Evolutionary conservation across 2,329 filamentous ascomycete species (phyloP).

Genomic region (Ustulina deusta): DNA sequence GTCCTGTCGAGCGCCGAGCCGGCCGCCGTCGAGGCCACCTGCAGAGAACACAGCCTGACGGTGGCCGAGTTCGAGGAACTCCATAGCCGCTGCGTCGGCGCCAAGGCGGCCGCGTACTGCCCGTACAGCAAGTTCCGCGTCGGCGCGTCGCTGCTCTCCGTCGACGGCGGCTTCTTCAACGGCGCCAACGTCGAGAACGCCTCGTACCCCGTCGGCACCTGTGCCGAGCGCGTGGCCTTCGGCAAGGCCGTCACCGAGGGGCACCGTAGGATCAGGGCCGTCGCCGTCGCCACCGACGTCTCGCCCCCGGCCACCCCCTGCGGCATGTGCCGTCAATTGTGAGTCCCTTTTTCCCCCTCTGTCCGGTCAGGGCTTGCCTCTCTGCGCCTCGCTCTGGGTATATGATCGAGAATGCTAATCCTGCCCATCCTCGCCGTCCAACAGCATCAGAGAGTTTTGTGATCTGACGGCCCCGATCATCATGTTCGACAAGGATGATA

Average conservation of each 20-base stretch:
- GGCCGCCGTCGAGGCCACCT: conserved; percentile 50
- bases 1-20: conserved; percentile 47
- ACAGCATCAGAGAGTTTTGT: conserved; percentile 81
- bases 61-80: conserved; percentile 73
- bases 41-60: conserved; percentile 64
- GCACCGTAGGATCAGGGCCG: conserved; percentile 73
- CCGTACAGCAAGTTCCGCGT: conserved; percentile 94
- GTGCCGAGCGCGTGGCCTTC: conserved; percentile 92
- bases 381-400: neutral
- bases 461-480: conserved; percentile 78
- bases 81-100: conserved; percentile 71
- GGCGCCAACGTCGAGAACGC: conserved; percentile 97
- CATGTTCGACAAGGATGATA: conserved; percentile 89
- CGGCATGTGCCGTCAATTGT: conserved; percentile 97
- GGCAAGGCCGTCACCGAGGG: conserved; percentile 78
- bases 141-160: conserved; percentile 78
- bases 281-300: conserved; percentile 88
- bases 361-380: neutral
- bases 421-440: neutral
- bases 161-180: conserved; percentile 66
- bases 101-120: conserved; percentile 87
- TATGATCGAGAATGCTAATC: conserved; percentile 29
- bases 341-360: conserved; percentile 51
- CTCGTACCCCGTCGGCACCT: conserved; percentile 92
- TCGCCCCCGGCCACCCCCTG: conserved; percentile 79